Conservation (phyloP, 129 eudicot species). For the Mikania micrantha region DNA sequence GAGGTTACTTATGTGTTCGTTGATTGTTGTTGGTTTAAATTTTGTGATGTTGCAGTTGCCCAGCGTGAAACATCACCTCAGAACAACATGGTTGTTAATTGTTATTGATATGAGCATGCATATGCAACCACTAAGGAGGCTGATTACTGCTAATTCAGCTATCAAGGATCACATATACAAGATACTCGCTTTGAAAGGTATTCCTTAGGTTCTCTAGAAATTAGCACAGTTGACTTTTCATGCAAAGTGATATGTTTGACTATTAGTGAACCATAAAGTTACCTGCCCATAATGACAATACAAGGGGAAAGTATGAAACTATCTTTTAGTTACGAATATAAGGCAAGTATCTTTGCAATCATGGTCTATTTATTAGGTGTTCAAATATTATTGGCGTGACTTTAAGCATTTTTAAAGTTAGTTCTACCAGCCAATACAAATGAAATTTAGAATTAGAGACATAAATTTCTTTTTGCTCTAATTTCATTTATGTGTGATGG, state of each 20-base stretch:
- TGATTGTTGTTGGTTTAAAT: slow-evolving; percentile 4
- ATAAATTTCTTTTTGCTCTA: neutral
- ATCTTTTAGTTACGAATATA: neutral
- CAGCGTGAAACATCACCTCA: slow-evolving; percentile 96
- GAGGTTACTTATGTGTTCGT: neutral
- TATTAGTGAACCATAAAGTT: neutral
- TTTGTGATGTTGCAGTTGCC: slow-evolving; percentile 60
- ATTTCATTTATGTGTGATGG: neutral
- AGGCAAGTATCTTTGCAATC: neutral
- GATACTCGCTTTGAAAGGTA: slow-evolving; percentile 88
- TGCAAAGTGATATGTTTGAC: neutral
- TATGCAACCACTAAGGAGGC: slow-evolving; percentile 84
- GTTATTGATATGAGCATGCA: slow-evolving; percentile 96
- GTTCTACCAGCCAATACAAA: neutral
- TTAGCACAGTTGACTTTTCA: neutral
- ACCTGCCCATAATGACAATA: neutral
- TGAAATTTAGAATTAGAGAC: neutral
- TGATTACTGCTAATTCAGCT: slow-evolving; percentile 95
- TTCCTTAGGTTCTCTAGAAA: neutral
- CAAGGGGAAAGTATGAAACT: neutral
- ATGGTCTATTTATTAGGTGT: neutral
- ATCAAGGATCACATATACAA: slow-evolving; percentile 85
- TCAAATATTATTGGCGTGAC: neutral
- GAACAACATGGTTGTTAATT: slow-evolving; percentile 87
- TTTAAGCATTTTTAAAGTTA: neutral